Base-by-base conservation (phyloP, 2,329 filamentous ascomycete genomes). In the Aspergillus tubingensis region DNA sequence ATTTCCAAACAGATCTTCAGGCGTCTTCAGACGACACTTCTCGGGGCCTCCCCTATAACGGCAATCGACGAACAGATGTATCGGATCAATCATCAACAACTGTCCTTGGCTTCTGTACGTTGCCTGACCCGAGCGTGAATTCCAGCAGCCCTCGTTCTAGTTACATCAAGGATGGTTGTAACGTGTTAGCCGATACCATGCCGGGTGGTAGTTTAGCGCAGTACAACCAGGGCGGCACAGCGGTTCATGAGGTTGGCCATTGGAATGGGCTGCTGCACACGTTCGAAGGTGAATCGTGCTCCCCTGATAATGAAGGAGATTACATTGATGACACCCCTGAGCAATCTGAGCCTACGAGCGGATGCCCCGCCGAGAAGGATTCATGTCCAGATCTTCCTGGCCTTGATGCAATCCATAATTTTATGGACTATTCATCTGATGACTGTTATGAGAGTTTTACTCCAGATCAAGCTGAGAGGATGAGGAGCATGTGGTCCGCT, bases 351-450 rank as follows among this genome's bases (percentile, higher is more conserved):
- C 90, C 75, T n/a, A 86, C 84, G n/a, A 79, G 81, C 62, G 83
- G 83, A 1, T 87, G 85, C 70, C 85, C 84, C 1, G 67, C 63
- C 0, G 70, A 67, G 2, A 85, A 85, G 72, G 77, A 82, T 65
- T 82, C 76, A 17, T 86, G 84, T 67, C 81, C 81, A 0, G 68
- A 71, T 23, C 71, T 72, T 23, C 71, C 75, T 10, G 81, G 80
- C 0, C 56, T 76, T 11, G 85, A 86, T 71, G 75, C 81, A 3
- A 81, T 86, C 57, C 81, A 84, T 61, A 85, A 86, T 67, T 86
- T 82, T 66, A 86, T 87, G 84, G 85, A 87, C 71, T 86, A 86
- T 69, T 81, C 79, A 4, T 80, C 76, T 7, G 84, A 86, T 75
- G 78, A 76, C 19, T 86, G 84, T 63, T 86, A 86, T 70, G 76